Conservation (phyloP, 2,329 filamentous ascomycete genomes). For the Mycosphaerella sp. region DNA sequence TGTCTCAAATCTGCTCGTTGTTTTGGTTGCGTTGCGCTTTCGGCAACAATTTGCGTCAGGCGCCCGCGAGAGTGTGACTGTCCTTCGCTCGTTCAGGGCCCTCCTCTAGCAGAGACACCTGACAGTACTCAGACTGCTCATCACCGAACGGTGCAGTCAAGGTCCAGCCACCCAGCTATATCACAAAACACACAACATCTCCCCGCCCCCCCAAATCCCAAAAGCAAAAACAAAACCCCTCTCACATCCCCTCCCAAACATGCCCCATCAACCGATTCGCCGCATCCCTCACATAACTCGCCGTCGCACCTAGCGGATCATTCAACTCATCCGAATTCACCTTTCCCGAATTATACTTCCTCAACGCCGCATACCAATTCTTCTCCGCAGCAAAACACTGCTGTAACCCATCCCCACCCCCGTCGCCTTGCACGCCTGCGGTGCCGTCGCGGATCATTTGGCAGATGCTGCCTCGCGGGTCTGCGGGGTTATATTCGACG, state of each 20-base stretch:
- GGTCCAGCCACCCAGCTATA: too few species aligned
- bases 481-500: conserved; percentile 21
- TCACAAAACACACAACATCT: too few species aligned
- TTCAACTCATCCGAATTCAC: conserved; percentile 7
- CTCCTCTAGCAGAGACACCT: too few species aligned
- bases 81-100: too few species aligned
- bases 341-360: conserved; percentile 39
- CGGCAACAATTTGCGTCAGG: too few species aligned
- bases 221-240: too few species aligned
- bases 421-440: conserved; percentile 38
- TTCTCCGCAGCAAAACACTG: conserved; percentile 34
- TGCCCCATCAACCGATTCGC: conserved; percentile 44
- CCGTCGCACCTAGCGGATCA: conserved; percentile 44
- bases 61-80: too few species aligned
- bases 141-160: too few species aligned
- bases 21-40: too few species aligned
- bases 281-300: conserved; percentile 49
- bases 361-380: conserved; percentile 39
- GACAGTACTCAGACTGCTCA: too few species aligned
- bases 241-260: conserved; percentile 2
- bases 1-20: too few species aligned
- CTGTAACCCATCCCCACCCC: conserved; percentile 42
- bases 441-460: conserved; percentile 42
- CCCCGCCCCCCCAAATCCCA: too few species aligned
- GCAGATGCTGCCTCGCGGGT: conserved; percentile 24